Evolutionary conservation across 495 filamentous ascomycete species (phyloP), one percentile per base, ranked within the genome.

Genomic region (Staphylotrichum longicolle): DNA sequence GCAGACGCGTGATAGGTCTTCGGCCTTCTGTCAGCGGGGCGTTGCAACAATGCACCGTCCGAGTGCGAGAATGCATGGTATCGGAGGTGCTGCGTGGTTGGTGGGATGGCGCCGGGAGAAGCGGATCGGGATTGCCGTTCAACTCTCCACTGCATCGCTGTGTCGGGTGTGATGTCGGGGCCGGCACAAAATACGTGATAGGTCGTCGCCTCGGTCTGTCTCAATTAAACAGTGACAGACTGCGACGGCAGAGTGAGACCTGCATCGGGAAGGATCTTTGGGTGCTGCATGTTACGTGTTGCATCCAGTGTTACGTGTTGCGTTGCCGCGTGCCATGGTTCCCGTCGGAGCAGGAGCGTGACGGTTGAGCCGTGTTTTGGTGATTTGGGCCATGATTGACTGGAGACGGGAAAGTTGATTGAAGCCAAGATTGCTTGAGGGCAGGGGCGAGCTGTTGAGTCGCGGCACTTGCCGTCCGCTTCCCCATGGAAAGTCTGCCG

Each of bases 61-160:
- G 46, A 6, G 34, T 27, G 20, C 20, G 20, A 27, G 20, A 27
- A 27, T 27, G 14, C 53, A 33, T 34, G 20, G 8, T 27, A 34
- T 47, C 34, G 14, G 12, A 20, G n/a, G 32, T 37, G 15, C 9
- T 14, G 46, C 15, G 52, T 41, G 53, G 51, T 52, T 46, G 47
- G 55, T 47, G 14, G 49, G 9, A 2, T 2, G 37, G 9, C 7
- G 5, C 30, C 11, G 49, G 51, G 37, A 41, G 51, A 32, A 45
- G 39, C 45, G 56, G 44, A 56, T 64, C 62, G 62, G 62, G 52
- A 59, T 55, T 56, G 49, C 62, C 61, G 61, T 49, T 15, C 35
- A 32, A 8, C 34, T 27, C 0, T 14, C 34, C n/a, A 41, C 45
- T 39, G 9, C 12, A 8, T 14, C 44, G 30, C 20, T 27, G 20